These are phyloP conservation scores for Lipomyces kockii DNA, from an alignment of 805 yeast species.

Conservation along the genomic window DNA sequence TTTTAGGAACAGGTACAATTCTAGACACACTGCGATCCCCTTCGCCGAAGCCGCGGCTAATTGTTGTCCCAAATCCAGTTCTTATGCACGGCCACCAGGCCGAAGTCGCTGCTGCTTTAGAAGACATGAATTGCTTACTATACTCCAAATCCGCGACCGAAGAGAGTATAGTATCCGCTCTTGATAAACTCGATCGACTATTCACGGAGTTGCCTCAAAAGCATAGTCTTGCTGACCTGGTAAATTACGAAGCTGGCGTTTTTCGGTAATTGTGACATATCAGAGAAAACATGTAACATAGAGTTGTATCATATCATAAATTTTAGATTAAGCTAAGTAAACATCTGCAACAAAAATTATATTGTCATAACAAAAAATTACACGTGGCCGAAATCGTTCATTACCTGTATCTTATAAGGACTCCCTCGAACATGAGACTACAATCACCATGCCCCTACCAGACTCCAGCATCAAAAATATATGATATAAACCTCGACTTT, in stretches of 20 bases:
- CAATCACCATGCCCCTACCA: background rate
- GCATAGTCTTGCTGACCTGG: slow-evolving; percentile 10
- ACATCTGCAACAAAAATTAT: slow-evolving; percentile 1
- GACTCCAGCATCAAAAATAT: slow-evolving; percentile 1
- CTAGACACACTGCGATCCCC: slow-evolving; percentile 68
- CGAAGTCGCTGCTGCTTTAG: slow-evolving; percentile 70
- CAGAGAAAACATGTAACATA: background rate
- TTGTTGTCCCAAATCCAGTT: slow-evolving; percentile 70
- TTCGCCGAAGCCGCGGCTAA: slow-evolving; percentile 53
- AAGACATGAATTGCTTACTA: slow-evolving; percentile 25
- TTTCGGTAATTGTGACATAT: background rate
- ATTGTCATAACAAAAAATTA: background rate
- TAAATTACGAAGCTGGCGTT: slow-evolving; percentile 12
- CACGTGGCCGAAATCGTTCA: background rate
- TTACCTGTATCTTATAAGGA: background rate
- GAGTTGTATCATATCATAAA: background rate
- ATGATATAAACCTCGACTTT: background rate
- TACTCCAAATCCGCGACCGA: slow-evolving; percentile 7
- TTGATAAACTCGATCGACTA: background rate
- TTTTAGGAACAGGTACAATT: slow-evolving; percentile 79
- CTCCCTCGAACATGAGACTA: background rate
- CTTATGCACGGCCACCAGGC: slow-evolving; percentile 89
- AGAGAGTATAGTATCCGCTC: background rate
- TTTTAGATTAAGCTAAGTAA: background rate
- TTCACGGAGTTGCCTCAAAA: slow-evolving; percentile 2